A percentile compares a stretch with the other conserved stretches of the same genome.
Conservation (phyloP, 352 stramenopile species). For the Phytophthora citrophthora region DNA sequence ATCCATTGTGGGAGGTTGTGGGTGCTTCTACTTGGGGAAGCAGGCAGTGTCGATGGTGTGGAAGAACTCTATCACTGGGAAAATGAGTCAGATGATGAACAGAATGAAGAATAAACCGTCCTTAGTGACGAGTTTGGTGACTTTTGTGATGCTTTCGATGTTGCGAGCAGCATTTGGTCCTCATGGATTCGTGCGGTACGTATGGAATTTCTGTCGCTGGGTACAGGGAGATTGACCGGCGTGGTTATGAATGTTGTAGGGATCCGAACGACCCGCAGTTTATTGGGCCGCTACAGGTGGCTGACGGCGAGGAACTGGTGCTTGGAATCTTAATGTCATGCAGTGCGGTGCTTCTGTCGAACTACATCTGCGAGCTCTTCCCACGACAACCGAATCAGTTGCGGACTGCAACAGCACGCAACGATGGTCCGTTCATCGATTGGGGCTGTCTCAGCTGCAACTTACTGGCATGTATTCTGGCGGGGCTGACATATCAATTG, state of each 20-base stretch:
- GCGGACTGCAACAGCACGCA: slow-evolving; percentile 21
- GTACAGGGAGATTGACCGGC: not conserved
- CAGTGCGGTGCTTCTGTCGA: slow-evolving; percentile 60
- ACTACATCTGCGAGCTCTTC: slow-evolving; percentile 50
- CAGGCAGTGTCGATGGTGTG: slow-evolving; percentile 24
- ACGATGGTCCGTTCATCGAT: slow-evolving; percentile 41
- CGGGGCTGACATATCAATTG: slow-evolving; percentile 57
- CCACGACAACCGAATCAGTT: slow-evolving; percentile 18
- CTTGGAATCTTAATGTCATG: slow-evolving; percentile 82
- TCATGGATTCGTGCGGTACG: slow-evolving; percentile 69
- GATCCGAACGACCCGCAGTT: slow-evolving; percentile 86
- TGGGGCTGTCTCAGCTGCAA: slow-evolving; percentile 73
- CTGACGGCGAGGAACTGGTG: slow-evolving; percentile 68
- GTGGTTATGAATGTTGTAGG: slow-evolving; percentile 31
- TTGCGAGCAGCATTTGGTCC: slow-evolving; percentile 55
- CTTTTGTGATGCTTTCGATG: slow-evolving; percentile 50
- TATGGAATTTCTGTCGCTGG: not conserved
- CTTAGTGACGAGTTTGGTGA: slow-evolving; percentile 33
- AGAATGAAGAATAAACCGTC: slow-evolving; percentile 37
- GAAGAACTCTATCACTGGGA: slow-evolving; percentile 17
- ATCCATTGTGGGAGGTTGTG: slow-evolving; percentile 58
- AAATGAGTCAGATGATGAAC: slow-evolving; percentile 11
- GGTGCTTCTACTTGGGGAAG: slow-evolving; percentile 64
- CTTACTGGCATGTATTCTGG: slow-evolving; percentile 49
- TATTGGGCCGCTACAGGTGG: slow-evolving; percentile 61